Percentiles rank a stretch among this genome's conserved stretches.
phyloP scores from a whole-genome alignment of 2,329 filamentous ascomycete genomes.

The Fonsecaea nubica region DNA sequence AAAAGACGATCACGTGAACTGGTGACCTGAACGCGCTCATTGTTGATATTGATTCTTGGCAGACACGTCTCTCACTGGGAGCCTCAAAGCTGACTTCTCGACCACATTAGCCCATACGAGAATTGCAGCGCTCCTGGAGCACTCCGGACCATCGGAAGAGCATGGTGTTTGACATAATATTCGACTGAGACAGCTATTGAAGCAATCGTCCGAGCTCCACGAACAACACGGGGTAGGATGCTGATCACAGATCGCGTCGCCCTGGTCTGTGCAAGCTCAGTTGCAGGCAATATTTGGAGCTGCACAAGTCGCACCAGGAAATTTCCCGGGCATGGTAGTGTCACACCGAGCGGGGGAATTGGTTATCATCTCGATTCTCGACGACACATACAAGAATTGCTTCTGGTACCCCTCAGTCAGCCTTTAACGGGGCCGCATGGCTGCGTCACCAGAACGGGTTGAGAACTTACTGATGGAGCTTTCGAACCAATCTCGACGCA shows the following conservation, averaged over 20 bases:
- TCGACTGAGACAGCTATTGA: neutral
- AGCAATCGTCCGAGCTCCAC: conserved; percentile 1
- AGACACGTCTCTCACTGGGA: conserved; percentile 21
- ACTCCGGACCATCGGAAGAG: neutral
- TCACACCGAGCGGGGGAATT: conserved; percentile 27
- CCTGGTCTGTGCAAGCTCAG: neutral
- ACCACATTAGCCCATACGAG: neutral
- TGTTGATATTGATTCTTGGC: conserved; percentile 30
- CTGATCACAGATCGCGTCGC: neutral
- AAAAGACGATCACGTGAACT: conserved; percentile 19
- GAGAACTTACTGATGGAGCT: neutral
- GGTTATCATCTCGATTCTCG: conserved; percentile 15
- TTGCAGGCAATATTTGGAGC: neutral
- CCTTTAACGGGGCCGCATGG: conserved; percentile 16
- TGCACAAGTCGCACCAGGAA: conserved; percentile 25
- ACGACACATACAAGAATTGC: conserved; percentile 14
- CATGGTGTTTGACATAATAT: neutral
- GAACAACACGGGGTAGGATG: neutral
- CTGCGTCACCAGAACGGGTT: conserved; percentile 30
- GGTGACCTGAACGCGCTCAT: conserved; percentile 15
- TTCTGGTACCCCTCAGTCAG: conserved; percentile 25
- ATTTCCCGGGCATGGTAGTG: conserved; percentile 18
- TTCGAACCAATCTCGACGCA: conserved; percentile 23
- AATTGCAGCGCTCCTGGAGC: neutral
- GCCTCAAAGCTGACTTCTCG: neutral